Percentiles rank a stretch among this genome's conserved stretches.
Evolutionary conservation across 768 basidiomycete genomes (phyloP).

Genomic region (Mycena capillaripes): DNA sequence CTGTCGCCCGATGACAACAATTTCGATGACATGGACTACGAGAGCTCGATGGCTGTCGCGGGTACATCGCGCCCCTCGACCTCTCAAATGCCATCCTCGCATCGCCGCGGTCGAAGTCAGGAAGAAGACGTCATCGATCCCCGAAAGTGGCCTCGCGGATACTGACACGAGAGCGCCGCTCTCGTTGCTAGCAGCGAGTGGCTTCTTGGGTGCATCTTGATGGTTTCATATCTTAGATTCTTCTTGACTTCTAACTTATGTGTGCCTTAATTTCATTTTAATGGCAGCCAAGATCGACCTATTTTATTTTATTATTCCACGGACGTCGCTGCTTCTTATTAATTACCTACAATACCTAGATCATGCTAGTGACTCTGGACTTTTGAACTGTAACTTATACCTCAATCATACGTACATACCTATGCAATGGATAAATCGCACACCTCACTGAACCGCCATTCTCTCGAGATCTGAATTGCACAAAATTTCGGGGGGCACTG

Average conservation of each 20-base stretch:
- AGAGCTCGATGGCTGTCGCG: slow-evolving; percentile 49
- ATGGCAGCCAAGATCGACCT: slow-evolving; percentile 40
- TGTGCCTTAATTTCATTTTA: slow-evolving; percentile 56
- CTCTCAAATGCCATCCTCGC: slow-evolving; percentile 48
- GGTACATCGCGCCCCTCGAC: slow-evolving; percentile 48
- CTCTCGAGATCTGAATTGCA: too few relatives aligned
- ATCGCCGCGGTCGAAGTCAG: slow-evolving; percentile 60
- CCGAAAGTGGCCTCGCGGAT: slow-evolving; percentile 65
- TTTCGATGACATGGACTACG: slow-evolving; percentile 55
- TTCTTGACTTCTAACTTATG: slow-evolving; percentile 56
- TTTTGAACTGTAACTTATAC: slow-evolving; percentile 21
- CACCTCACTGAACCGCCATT: neutral
- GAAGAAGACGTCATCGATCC: slow-evolving; percentile 57
- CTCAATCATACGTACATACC: slow-evolving; percentile 6
- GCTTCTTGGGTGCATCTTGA: slow-evolving; percentile 31
- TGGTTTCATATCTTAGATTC: slow-evolving; percentile 35
- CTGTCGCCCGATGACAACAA: slow-evolving; percentile 54
- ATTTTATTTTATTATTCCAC: slow-evolving; percentile 32
- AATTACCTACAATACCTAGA: slow-evolving; percentile 32
- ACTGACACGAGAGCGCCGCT: slow-evolving; percentile 58
- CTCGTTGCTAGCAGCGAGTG: slow-evolving; percentile 42
- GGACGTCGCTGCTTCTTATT: slow-evolving; percentile 10
- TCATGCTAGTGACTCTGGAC: neutral
- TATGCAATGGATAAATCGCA: slow-evolving; percentile 7
- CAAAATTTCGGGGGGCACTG: too few relatives aligned